Evolutionary conservation across 305 asterid genomes (phyloP), one percentile per base, ranked within the genome.

Genomic region (Ruellia speciosa): DNA sequence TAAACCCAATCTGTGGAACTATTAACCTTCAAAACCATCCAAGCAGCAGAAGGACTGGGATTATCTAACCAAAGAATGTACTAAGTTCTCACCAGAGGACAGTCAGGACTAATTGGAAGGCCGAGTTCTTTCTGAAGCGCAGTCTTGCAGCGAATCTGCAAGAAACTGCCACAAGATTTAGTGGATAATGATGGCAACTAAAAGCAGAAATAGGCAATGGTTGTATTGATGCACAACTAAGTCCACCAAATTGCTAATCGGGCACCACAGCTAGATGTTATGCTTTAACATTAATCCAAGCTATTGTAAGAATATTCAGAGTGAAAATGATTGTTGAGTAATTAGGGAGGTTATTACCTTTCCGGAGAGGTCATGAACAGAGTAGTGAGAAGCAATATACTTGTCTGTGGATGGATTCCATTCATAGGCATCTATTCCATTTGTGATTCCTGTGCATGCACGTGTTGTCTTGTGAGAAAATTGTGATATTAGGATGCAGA

Each of bases 41-140:
- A 7, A 62, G 55, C 48, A 52, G 33, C 19, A 49, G 12, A 16
- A 33, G 15, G 18, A 54, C 55, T 64, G 52, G 18, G 55, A 47
- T 58, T 16, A 13, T 24, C 31, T 24, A 24, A 24, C 31, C 31
- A 24, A 24, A 24, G 31, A 2, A 41, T 49, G 24, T 55, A 54
- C 45, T 45, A 50, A 49, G 63, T 40, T 65, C 94, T 67, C 70
- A 88, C 99, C 87, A 92, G 56, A 33, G 99, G 95, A 70, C 80
- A 72, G 59, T 92, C 87, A 0, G 94, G 64, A 66, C 83, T 85
- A 66, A 86, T 58, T 8, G 96, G 95, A 73, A 92, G 95, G 47
- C 89, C 96, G 47, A 92, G 79, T 72, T 92, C 95, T 77, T 82
- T 78, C 77, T 92, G 99, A 68, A 92, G 77, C 14, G 84, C 86